Conservation (phyloP, 768 basidiomycete species). For the Termitomyces sp. region DNA sequence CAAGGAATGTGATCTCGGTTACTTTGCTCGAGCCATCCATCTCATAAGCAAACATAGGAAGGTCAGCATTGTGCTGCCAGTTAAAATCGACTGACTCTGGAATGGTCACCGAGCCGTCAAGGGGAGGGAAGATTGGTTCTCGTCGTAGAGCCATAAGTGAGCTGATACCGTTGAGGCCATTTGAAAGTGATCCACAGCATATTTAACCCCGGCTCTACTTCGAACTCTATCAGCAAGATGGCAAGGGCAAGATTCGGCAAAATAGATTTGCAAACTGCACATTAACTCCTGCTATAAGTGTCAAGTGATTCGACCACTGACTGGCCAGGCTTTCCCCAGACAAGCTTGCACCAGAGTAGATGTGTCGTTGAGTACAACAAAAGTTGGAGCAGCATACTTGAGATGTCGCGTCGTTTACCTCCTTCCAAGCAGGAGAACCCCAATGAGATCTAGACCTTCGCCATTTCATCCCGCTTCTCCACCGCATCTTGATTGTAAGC, state of each 20-base stretch:
- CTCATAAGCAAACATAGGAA: constrained; percentile 15
- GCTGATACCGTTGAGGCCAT: background rate
- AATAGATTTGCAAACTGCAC: no score
- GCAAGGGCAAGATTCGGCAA: no score
- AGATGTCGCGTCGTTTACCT: no score
- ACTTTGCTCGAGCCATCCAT: constrained; percentile 12
- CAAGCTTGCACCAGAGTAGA: background rate
- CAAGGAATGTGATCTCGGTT: constrained; percentile 25
- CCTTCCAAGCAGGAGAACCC: no score
- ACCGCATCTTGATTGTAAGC: no score
- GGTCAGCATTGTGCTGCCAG: constrained; percentile 13
- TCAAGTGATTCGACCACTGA: no score
- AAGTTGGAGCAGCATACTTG: background rate
- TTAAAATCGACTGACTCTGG: constrained; percentile 18
- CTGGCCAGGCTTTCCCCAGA: no score
- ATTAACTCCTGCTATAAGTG: no score
- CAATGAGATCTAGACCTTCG: no score
- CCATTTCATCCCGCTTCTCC: no score
- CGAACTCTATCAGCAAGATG: no score
- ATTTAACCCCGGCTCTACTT: background rate
- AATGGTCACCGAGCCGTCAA: constrained; percentile 11
- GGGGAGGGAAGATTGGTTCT: constrained; percentile 10
- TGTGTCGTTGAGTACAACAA: background rate
- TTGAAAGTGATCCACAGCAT: background rate
- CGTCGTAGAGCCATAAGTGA: background rate